Evolutionary conservation across 2,329 filamentous ascomycete species (phyloP).

Genomic region (Fusarium oxysporum): DNA sequence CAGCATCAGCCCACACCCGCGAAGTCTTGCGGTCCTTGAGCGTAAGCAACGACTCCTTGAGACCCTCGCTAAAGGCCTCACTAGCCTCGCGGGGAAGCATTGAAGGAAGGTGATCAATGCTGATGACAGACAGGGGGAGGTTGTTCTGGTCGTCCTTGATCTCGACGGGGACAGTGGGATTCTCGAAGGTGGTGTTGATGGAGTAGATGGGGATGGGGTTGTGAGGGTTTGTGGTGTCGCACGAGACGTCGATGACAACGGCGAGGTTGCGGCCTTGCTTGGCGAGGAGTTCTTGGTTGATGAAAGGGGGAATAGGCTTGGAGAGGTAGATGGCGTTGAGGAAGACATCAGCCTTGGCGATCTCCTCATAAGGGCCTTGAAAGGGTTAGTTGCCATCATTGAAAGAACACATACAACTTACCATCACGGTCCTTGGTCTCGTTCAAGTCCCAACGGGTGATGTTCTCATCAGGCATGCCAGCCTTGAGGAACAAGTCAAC

Average conservation of each 20-base stretch:
- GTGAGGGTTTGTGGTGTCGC: slow-evolving; percentile 79
- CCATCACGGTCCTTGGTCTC: slow-evolving; percentile 77
- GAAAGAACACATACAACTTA: not conserved
- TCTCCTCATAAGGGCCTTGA: slow-evolving; percentile 75
- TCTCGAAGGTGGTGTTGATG: slow-evolving; percentile 86
- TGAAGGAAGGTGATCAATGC: slow-evolving; percentile 86
- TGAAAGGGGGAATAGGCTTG: slow-evolving; percentile 80
- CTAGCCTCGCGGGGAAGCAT: slow-evolving; percentile 88
- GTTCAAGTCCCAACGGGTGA: slow-evolving; percentile 75
- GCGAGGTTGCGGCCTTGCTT: slow-evolving; percentile 75
- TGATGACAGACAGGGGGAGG: slow-evolving; percentile 81
- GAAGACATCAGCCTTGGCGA: slow-evolving; percentile 79
- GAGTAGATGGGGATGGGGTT: slow-evolving; percentile 83
- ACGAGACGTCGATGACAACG: slow-evolving; percentile 83
- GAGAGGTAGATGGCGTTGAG: slow-evolving; percentile 83
- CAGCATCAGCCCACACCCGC: slow-evolving; percentile 85
- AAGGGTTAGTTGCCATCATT: not conserved
- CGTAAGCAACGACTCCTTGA: slow-evolving; percentile 81
- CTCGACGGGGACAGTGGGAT: slow-evolving; percentile 84
- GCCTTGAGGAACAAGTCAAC: slow-evolving; percentile 82
- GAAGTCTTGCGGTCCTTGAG: slow-evolving; percentile 80
- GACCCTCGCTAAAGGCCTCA: slow-evolving; percentile 83
- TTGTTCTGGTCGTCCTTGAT: slow-evolving; percentile 62
- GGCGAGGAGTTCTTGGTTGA: slow-evolving; percentile 75
- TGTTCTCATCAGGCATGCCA: slow-evolving; percentile 62